Percentiles rank a stretch among this genome's conserved stretches.
phyloP scores from a whole-genome alignment of 148 eudicot genomes.

The Pharnaceum exiguum region DNA sequence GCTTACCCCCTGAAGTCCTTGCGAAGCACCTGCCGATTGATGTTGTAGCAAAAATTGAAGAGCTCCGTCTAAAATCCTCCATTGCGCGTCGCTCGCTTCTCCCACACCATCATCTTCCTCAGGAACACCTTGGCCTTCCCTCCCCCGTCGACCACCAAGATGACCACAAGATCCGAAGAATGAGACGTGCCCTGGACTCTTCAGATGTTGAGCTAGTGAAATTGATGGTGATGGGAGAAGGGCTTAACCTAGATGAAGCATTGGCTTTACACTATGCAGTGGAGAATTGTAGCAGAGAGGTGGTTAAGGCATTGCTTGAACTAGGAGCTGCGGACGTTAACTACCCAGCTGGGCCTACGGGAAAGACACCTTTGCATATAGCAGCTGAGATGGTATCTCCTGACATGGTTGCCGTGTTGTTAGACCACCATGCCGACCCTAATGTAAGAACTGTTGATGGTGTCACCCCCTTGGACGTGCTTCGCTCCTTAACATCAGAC shows the following conservation, averaged over 20 bases:
- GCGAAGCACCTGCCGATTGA: slow-evolving; percentile 94
- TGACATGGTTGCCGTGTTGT: slow-evolving; percentile 91
- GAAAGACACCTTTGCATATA: slow-evolving; percentile 82
- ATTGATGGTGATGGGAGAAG: slow-evolving; percentile 96
- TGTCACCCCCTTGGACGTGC: slow-evolving; percentile 71
- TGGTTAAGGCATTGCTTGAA: slow-evolving; percentile 83
- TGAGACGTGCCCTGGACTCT: slow-evolving; percentile 89
- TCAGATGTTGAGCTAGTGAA: slow-evolving; percentile 93
- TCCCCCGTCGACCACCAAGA: slow-evolving; percentile 42
- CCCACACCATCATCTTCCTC: slow-evolving; percentile 48
- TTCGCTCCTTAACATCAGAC: slow-evolving; percentile 81
- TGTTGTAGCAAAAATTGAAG: slow-evolving; percentile 71
- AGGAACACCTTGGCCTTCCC: slow-evolving; percentile 39
- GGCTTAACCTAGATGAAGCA: slow-evolving; percentile 82
- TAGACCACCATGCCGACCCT: slow-evolving; percentile 98
- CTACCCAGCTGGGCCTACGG: slow-evolving; percentile 73
- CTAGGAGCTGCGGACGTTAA: slow-evolving; percentile 89
- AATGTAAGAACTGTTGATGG: slow-evolving; percentile 77
- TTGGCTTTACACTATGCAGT: slow-evolving; percentile 84
- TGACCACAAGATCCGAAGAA: slow-evolving; percentile 80
- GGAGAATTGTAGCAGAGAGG: slow-evolving; percentile 79
- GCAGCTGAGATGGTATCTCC: slow-evolving; percentile 97
- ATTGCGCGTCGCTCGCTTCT: slow-evolving; percentile 43
- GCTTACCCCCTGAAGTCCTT: slow-evolving; percentile 78
- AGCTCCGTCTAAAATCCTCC: slow-evolving; percentile 71